Base-by-base conservation (phyloP, 2,329 filamentous ascomycete genomes). In the Xylaria sp. region DNA sequence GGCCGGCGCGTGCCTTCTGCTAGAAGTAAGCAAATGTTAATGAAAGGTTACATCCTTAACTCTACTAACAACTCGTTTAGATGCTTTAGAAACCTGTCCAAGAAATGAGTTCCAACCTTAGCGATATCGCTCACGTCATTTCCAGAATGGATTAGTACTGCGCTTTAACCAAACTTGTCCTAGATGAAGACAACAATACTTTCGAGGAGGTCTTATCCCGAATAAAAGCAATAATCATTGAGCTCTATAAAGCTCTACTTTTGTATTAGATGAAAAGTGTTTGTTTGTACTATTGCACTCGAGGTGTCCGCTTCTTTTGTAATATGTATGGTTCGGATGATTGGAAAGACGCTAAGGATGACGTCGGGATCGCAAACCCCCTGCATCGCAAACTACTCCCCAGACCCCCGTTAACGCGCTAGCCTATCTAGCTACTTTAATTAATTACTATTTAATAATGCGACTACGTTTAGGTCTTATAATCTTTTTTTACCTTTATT, bases 221-320 rank as follows among this genome's bases (percentile, higher is more conserved):
- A 42, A 54, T 74, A 19, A 61, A 76, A 46, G 58, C 67, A 7
- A 55, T 50, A 6, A 68, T 80, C n/a, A 54, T 75, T 28, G 42
- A 72, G 28, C 74, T 81, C 23, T 81, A 80, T 64, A 69, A 75
- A 57, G 71, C 68, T 55, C 71, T 81, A 28, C 73, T 81, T n/a
- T 37, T 66, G 2, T 80, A 78, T 64, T 72, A 77, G 65, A 79
- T 80, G 57, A 78, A 77, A 67, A 80, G 77, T 57, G 68, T 78
- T 45, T 76, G 70, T 55, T 73, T 68, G 5, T 79, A 76, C 67
- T 73, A 77, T 62, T 70, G 71, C 11, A 70, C 75, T 28, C 71
- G 66, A 42, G 51, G 63, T 5, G 14, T 68, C 6, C 69, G 67
- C 9, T 71, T 78, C 40, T 50, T 76, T 15, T 64, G 74, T 25